Evolutionary conservation across 2,329 filamentous ascomycete genomes (phyloP).

Genomic region (Thielaviopsis ethacetica): DNA sequence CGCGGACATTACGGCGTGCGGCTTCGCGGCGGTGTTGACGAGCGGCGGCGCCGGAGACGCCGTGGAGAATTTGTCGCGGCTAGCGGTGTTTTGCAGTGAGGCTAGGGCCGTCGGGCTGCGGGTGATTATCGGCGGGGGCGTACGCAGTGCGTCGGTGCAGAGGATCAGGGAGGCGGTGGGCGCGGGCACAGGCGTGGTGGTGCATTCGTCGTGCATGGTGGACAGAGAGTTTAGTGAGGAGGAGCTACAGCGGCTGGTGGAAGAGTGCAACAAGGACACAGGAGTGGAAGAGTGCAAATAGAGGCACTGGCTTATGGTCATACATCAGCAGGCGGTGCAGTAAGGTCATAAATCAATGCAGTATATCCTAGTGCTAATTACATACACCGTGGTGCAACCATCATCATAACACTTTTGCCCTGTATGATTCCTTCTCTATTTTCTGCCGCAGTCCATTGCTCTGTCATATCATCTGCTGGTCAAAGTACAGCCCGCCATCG

Average conservation of each 20-base stretch:
- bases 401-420: neutral
- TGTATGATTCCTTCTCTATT: neutral
- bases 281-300: neutral
- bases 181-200: slow-evolving; percentile 2
- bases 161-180: slow-evolving; percentile 2
- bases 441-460: neutral
- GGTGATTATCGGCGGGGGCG: slow-evolving; percentile 36
- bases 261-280: neutral
- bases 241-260: slow-evolving; percentile 5
- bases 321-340: neutral
- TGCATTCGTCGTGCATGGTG: slow-evolving; percentile 13
- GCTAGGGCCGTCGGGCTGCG: slow-evolving; percentile 21
- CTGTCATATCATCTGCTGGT: neutral
- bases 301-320: neutral
- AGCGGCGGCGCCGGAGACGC: slow-evolving; percentile 31
- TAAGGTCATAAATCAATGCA: neutral
- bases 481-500: slow-evolving; percentile 1
- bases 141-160: slow-evolving; percentile 26
- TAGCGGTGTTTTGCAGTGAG: slow-evolving; percentile 22
- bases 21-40: slow-evolving; percentile 36
- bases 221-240: slow-evolving; percentile 6
- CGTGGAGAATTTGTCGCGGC: slow-evolving; percentile 21
- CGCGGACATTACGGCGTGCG: slow-evolving; percentile 22
- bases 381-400: neutral
- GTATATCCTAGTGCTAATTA: neutral